Percentiles rank a stretch among this genome's conserved stretches.
These are phyloP conservation scores for Coemansia sp. DNA, from an alignment of 192 early-diverging fungal species.

Conservation along the genomic window DNA sequence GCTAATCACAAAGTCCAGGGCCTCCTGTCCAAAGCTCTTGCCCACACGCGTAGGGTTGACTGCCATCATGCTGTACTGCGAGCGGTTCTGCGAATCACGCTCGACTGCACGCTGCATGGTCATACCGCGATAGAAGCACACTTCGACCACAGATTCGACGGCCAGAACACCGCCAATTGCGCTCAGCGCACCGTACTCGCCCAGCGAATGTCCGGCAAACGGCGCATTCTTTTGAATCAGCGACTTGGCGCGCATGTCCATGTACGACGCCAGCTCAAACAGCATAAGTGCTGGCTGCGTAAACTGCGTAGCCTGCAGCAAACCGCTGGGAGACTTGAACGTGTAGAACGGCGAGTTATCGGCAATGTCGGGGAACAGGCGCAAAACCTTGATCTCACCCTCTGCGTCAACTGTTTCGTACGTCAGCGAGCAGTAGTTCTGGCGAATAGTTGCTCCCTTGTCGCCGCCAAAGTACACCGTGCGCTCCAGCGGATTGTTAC, in stretches of 20 bases:
- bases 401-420: constrained; percentile 77
- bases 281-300: constrained; percentile 90
- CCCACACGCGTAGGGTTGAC: constrained; percentile 86
- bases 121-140: constrained; percentile 94
- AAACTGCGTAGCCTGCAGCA: constrained; percentile 93
- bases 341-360: constrained; percentile 1
- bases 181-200: constrained; percentile 89
- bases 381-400: constrained; percentile 84
- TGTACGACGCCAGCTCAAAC: constrained; percentile 83
- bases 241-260: constrained; percentile 72
- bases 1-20: constrained; percentile 67
- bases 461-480: constrained; percentile 89
- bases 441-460: constrained; percentile 77
- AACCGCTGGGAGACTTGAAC: not conserved
- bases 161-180: constrained; percentile 77
- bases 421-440: constrained; percentile 79
- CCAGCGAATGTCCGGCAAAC: constrained; percentile 93
- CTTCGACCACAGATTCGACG: constrained; percentile 78
- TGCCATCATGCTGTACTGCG: constrained; percentile 88
- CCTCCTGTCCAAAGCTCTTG: constrained; percentile 58
- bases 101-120: constrained; percentile 93
- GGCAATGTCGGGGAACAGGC: constrained; percentile 75
- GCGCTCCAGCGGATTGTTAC: constrained; percentile 75
- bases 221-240: constrained; percentile 80
- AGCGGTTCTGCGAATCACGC: constrained; percentile 68